Evolutionary conservation across 345 rosid genomes (phyloP), one percentile per base, ranked within the genome.

Genomic region (Lumnitzera littorea): DNA sequence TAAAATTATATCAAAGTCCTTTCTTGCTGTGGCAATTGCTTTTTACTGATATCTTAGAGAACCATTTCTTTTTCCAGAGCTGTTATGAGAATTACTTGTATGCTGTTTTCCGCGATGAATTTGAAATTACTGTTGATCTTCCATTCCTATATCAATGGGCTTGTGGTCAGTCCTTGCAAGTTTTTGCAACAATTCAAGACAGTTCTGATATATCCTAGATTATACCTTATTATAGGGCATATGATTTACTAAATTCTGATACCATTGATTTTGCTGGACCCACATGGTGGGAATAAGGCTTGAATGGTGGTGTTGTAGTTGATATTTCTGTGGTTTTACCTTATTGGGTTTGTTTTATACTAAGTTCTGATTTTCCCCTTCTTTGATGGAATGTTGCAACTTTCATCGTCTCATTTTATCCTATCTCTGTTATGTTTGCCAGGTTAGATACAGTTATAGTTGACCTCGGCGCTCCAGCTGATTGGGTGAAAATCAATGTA

Each of bases 401-500:
- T 36, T 50, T 27, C 29, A 15, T 51, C 41, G 16, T 64, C 46
- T 16, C 15, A 52, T 29, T 48, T 23, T 12, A 31, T 61, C 63
- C 36, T 36, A 15, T 15, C 51, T 48, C 68, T n/a, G 15, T 31
- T 36, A 57, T 46, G 31, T 46, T 60, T 58, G 55, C 62, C 62
- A 86, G 92, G 62, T 62, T 79, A 78, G 83, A 81, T 25, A 71
- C 70, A 16, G 75, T 72, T 17, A 75, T 86, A 47, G 80, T 74
- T 63, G 89, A 81, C 54, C 56, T 83, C 50, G 92, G 92, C 58
- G 62, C 78, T 3, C 84, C 87, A 11, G 89, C 92, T 56, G 87
- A 83, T 67, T 86, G 92, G 92, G 89, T 86, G 65, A 86, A 83
- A 75, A 74, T 86, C 73, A 86, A 76, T 62, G 87, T 83, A 48